A percentile compares a stretch with the other conserved stretches of the same genome.
Evolutionary conservation across 2,329 filamentous ascomycete species (phyloP).

Genomic region (Alternaria triticimaculans): DNA sequence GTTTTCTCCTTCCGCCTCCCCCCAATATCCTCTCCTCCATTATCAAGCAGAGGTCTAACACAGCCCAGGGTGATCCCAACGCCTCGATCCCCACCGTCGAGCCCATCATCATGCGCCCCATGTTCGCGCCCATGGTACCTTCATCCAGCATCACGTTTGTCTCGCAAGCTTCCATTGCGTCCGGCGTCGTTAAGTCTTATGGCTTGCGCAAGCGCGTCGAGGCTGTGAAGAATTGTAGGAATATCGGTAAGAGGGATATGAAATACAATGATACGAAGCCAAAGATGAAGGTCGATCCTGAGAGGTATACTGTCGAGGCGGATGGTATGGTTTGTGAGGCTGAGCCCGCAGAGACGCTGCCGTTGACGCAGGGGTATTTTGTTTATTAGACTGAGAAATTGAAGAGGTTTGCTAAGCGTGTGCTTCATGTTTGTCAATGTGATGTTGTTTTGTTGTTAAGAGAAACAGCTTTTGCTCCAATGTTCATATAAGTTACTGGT

Average conservation of each 20-base stretch:
- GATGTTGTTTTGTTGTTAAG: no score
- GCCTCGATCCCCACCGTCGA: constrained; percentile 81
- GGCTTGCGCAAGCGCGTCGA: constrained; percentile 80
- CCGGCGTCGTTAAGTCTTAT: constrained; percentile 73
- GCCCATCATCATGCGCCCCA: constrained; percentile 80
- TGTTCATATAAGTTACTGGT: no score
- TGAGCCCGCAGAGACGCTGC: constrained; percentile 73
- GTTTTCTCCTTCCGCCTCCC: constrained; percentile 20
- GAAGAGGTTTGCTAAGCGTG: no score
- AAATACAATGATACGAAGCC: constrained; percentile 85
- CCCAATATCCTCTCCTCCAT: background rate
- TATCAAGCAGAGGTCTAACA: background rate
- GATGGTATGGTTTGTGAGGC: constrained; percentile 77
- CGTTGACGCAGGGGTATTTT: constrained; percentile 78
- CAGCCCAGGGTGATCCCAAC: constrained; percentile 55
- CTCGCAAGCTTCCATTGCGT: constrained; percentile 71
- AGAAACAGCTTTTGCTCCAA: no score
- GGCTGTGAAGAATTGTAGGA: constrained; percentile 77
- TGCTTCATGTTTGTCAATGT: no score
- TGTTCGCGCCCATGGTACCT: constrained; percentile 81
- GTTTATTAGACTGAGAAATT: constrained; percentile 64
- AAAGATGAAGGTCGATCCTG: constrained; percentile 88
- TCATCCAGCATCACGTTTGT: constrained; percentile 82
- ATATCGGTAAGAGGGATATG: constrained; percentile 84
- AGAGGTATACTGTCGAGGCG: constrained; percentile 86